These are phyloP conservation scores for Teunomyces barrocoloradensis DNA, from an alignment of 805 yeast genomes.

Conservation along the genomic window DNA sequence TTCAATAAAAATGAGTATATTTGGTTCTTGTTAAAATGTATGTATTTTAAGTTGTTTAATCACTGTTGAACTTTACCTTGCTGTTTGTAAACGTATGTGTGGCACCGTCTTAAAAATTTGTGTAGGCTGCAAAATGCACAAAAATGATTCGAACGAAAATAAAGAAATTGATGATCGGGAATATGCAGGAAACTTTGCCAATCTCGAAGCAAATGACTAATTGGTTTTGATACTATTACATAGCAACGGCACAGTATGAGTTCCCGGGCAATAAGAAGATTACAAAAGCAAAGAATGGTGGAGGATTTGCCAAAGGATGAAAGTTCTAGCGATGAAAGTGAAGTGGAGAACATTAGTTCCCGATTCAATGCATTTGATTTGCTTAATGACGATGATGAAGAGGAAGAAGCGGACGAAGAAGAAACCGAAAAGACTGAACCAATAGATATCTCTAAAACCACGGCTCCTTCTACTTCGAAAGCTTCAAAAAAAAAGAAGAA, in stretches of 20 bases:
- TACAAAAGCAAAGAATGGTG: conserved; percentile 21
- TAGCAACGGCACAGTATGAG: conserved; percentile 16
- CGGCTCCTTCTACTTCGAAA: conserved; percentile 12
- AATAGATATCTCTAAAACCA: conserved; percentile 14
- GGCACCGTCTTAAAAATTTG: not conserved
- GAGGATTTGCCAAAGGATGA: conserved; percentile 10
- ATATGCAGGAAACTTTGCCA: not conserved
- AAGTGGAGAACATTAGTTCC: conserved; percentile 12
- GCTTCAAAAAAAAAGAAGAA: conserved; percentile 21
- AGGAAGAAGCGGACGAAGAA: conserved; percentile 15
- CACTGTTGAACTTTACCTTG: no score
- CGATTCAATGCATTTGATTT: conserved; percentile 46
- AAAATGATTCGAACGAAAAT: not conserved
- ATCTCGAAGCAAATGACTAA: conserved; percentile 2
- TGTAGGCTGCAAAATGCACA: conserved; percentile 3
- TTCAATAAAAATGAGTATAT: no score
- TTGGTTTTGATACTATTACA: not conserved
- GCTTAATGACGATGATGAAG: conserved; percentile 30
- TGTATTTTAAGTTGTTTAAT: no score
- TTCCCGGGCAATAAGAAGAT: conserved; percentile 23
- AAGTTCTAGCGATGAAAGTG: conserved; percentile 13
- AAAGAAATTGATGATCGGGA: not conserved
- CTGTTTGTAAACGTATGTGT: not conserved
- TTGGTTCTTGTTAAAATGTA: no score
- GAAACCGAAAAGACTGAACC: conserved; percentile 16